Base-by-base conservation (phyloP, 2,329 filamentous ascomycete genomes). In the Neopestalotiopsis rosae region DNA sequence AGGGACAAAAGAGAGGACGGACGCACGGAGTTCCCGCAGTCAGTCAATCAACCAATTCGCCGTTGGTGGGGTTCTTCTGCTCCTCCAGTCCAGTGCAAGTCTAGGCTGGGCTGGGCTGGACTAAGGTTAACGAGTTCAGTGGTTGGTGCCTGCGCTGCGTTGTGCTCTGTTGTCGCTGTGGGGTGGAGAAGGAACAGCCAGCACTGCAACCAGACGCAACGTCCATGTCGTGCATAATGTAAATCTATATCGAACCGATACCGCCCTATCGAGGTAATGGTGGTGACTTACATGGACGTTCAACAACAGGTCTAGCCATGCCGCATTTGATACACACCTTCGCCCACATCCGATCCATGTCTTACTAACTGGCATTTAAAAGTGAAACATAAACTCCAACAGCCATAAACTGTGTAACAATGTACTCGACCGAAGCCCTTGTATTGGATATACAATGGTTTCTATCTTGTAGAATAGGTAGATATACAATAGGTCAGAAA, bases 251-350 rank as follows among this genome's bases (percentile, higher is more conserved):
- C 24, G 24, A 34, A 30, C 28, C 30, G 17, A 13, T 62, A 34
- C 59, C 59, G 59, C 59, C 42, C 14, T 62, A 62, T 62, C 59
- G 59, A 62, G 57, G 57, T 59, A 20, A 52, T 24, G 45, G 45
- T 52, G 34, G 34, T 38, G 34, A 38, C 34, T 38, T 38, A 38
- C 34, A 38, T 38, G 10, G 34, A 28, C 24, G 24, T 28, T 28
- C 24, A 28, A 28, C 24, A 28, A 28, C 24, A 28, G 24, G 24
- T 28, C 24, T 28, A 28, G 24, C 24, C 24, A 28, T 28, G 24
- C 24, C 24, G 24, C 3, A 28, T 28, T 28, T 28, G 24, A 28
- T 28, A 28, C 24, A 28, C 24, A 28, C 24, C 24, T 28, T 28
- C 24, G 24, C 3, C 24, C 24, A 28, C 24, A 28, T 28, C 24